phyloP scores from a whole-genome alignment of 495 filamentous ascomycete species.

The Cairneyella variabilis region DNA sequence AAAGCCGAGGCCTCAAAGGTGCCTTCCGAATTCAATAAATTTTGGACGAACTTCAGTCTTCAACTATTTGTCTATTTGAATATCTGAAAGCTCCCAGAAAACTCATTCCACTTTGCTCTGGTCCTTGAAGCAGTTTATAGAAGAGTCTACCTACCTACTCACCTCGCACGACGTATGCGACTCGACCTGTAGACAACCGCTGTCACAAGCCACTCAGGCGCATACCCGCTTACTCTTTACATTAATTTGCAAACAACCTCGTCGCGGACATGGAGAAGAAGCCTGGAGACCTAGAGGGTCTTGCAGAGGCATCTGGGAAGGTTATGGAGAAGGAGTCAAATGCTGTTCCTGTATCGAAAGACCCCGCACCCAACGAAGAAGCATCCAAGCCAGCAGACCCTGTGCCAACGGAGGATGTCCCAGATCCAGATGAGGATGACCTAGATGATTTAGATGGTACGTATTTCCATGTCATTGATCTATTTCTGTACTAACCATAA shows the following conservation, averaged over 20 bases:
- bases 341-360: background rate
- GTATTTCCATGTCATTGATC: conserved; percentile 12
- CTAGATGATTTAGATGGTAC: conserved; percentile 88
- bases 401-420: conserved; percentile 29
- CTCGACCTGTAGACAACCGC: background rate
- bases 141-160: too few species aligned
- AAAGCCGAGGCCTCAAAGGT: too few species aligned
- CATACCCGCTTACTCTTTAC: background rate
- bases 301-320: conserved; percentile 7
- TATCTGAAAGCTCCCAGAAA: too few species aligned
- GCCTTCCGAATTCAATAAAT: too few species aligned
- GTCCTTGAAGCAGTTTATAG: too few species aligned
- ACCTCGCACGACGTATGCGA: background rate
- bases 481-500: conserved; percentile 4
- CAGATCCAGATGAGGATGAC: conserved; percentile 81
- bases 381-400: conserved; percentile 2
- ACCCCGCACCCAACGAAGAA: conserved; percentile 1
- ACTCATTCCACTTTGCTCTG: too few species aligned
- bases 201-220: background rate
- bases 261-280: conserved; percentile 26
- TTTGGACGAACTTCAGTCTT: too few species aligned
- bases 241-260: background rate
- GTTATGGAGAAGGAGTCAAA: conserved; percentile 15
- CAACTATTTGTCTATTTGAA: too few species aligned
- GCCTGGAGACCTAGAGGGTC: conserved; percentile 17